Percentiles rank a stretch among this genome's conserved stretches.
Conservation (phyloP, 2,329 filamentous ascomycete genomes). For the Calycina marina region DNA sequence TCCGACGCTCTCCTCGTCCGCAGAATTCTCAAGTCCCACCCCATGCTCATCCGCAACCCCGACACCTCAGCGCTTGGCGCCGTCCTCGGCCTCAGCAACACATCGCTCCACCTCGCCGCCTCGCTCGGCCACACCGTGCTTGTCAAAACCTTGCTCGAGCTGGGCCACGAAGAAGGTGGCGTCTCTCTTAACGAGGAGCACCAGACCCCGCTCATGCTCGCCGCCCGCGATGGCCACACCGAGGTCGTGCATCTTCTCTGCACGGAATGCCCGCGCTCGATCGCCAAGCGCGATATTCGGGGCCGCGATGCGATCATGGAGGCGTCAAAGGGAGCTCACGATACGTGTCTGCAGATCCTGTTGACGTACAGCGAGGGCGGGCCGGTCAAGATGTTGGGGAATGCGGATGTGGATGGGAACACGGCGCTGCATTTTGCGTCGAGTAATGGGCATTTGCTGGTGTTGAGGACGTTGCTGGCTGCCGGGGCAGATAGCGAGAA, state of each 20-base stretch:
- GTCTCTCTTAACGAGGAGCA: conserved; percentile 66
- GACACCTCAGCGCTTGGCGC: conserved; percentile 45
- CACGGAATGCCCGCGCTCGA: conserved; percentile 36
- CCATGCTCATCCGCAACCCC: conserved; percentile 56
- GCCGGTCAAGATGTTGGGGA: conserved; percentile 26
- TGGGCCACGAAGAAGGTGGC: conserved; percentile 54
- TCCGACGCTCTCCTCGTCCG: conserved; percentile 54
- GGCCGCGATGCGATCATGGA: conserved; percentile 63
- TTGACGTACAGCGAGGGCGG: conserved; percentile 39
- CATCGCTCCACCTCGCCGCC: conserved; percentile 69
- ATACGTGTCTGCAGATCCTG: conserved; percentile 49
- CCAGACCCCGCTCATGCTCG: conserved; percentile 72
- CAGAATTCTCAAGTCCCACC: conserved; percentile 64
- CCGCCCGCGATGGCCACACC: conserved; percentile 52
- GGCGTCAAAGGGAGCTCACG: conserved; percentile 43
- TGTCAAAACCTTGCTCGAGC: conserved; percentile 53
- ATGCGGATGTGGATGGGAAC: conserved; percentile 60
- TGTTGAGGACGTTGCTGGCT: conserved; percentile 60
- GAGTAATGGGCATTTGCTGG: conserved; percentile 65
- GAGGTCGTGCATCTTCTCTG: conserved; percentile 61
- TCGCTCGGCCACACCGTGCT: conserved; percentile 56
- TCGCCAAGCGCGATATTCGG: conserved; percentile 43
- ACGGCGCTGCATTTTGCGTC: conserved; percentile 79
- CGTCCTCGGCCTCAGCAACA: conserved; percentile 71
- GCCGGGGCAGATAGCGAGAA: conserved; percentile 63